A percentile compares a stretch with the other conserved stretches of the same genome.
Evolutionary conservation across 371 early-diverging fungal genomes (phyloP).

Genomic region (Rhizopus microsporus): DNA sequence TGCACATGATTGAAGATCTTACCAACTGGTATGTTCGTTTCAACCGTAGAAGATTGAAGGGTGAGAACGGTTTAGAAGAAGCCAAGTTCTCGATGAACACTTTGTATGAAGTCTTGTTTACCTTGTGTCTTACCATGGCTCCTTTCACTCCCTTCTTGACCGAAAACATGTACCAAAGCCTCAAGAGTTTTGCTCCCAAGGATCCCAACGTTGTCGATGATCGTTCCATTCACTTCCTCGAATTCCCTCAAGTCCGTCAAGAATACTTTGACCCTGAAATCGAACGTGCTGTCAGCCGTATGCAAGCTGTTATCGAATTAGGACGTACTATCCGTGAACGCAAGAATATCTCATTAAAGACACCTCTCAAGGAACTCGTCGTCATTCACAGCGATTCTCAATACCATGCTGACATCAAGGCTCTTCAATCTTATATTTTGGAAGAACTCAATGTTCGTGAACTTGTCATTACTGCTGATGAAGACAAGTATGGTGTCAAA

Average conservation of each 20-base stretch:
- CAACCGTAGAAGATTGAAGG: conserved; percentile 97
- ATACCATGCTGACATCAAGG: conserved; percentile 85
- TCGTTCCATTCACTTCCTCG: conserved; percentile 90
- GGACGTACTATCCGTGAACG: conserved; percentile 96
- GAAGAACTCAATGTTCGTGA: conserved; percentile 95
- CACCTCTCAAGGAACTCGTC: conserved; percentile 93
- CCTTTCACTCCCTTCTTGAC: conserved; percentile 99
- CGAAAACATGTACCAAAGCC: conserved; percentile 97
- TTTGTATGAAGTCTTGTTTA: conserved; percentile 92
- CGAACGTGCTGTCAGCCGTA: conserved; percentile 91
- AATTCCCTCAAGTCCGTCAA: conserved; percentile 90
- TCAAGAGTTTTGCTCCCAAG: conserved; percentile 74
- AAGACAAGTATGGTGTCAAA: conserved; percentile 89
- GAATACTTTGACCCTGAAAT: conserved; percentile 96
- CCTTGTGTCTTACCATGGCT: conserved; percentile 94
- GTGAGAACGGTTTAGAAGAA: conserved; percentile 89
- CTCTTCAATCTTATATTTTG: conserved; percentile 82
- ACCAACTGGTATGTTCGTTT: conserved; percentile 99
- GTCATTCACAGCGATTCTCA: conserved; percentile 89
- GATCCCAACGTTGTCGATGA: conserved; percentile 66
- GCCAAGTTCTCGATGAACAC: conserved; percentile 86
- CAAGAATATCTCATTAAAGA: conserved; percentile 95
- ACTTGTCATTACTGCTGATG: conserved; percentile 86
- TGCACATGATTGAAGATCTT: conserved; percentile 93
- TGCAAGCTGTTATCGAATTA: conserved; percentile 98